phyloP scores from a whole-genome alignment of 257 asterid genomes.

The Solanum ossicruentum region DNA sequence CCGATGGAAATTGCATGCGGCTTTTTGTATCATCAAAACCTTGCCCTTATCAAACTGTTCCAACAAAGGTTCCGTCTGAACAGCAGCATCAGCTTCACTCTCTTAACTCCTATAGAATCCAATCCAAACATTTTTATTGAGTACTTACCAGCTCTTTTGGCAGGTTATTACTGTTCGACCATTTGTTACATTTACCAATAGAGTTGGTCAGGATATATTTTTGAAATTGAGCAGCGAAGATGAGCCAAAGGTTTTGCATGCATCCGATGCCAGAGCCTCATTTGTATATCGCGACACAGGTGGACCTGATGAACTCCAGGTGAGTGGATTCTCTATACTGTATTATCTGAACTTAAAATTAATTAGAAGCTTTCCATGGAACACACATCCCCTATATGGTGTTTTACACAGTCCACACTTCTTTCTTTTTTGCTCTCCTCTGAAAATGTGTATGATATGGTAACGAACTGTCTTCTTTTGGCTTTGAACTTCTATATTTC shows the following conservation, averaged over 20 bases:
- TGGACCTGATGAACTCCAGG: constrained; percentile 73
- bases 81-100: background rate
- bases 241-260: constrained; percentile 62
- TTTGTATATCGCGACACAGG: constrained; percentile 45
- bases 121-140: background rate
- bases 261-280: constrained; percentile 74
- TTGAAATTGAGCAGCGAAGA: constrained; percentile 75
- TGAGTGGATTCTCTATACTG: constrained; percentile 1
- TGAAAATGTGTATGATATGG: background rate
- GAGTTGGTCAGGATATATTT: constrained; percentile 67
- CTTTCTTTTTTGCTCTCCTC: background rate
- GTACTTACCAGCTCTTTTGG: constrained; percentile 14
- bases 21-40: constrained; percentile 82
- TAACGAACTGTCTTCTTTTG: background rate
- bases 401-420: background rate
- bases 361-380: background rate
- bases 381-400: background rate
- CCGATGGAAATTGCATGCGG: constrained; percentile 69
- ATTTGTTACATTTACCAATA: constrained; percentile 80
- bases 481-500: background rate
- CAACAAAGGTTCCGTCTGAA: constrained; percentile 68
- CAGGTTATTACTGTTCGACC: constrained; percentile 89
- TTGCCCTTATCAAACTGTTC: constrained; percentile 74
- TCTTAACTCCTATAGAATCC: background rate
- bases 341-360: background rate